These are phyloP conservation scores for Boletus rufocinnamomeus DNA, from an alignment of 768 basidiomycete species.

Conservation along the genomic window DNA sequence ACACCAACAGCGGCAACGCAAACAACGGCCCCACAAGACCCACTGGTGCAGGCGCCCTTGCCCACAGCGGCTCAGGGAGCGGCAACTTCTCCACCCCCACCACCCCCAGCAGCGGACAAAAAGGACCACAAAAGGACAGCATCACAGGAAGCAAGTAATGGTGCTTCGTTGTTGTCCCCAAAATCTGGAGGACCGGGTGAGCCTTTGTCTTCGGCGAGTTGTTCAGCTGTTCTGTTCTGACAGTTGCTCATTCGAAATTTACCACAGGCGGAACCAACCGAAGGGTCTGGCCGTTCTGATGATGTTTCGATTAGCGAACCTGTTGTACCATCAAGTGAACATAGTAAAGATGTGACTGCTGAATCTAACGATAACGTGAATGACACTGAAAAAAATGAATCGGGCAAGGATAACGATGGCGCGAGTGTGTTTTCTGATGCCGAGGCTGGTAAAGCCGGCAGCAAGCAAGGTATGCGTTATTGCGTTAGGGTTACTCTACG, in stretches of 20 bases:
- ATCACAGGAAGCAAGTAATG: background rate
- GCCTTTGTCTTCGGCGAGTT: slow-evolving; percentile 37
- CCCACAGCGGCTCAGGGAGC: background rate
- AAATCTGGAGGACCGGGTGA: slow-evolving; percentile 30
- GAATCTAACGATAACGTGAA: slow-evolving; percentile 25
- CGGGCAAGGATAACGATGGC: slow-evolving; percentile 28
- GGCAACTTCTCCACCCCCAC: background rate
- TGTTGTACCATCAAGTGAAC: slow-evolving; percentile 33
- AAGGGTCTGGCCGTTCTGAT: slow-evolving; percentile 6
- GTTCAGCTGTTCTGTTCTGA: slow-evolving; percentile 26
- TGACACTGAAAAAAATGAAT: slow-evolving; percentile 30
- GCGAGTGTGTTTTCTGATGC: slow-evolving; percentile 21
- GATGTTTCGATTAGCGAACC: slow-evolving; percentile 19
- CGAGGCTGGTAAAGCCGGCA: slow-evolving; percentile 12
- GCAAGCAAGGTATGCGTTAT: slow-evolving; percentile 18
- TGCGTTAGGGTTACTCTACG: background rate
- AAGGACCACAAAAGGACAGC: slow-evolving; percentile 10
- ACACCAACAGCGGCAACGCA: background rate
- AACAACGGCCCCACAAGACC: background rate
- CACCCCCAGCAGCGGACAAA: slow-evolving; percentile 8
- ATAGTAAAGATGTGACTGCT: slow-evolving; percentile 28
- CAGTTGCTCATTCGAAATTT: slow-evolving; percentile 30
- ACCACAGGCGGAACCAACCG: slow-evolving; percentile 17
- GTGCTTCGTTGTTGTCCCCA: background rate
- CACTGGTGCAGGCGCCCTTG: background rate